Evolutionary conservation across 2,329 filamentous ascomycete genomes (phyloP).

Genomic region (Cladosporium sp.): DNA sequence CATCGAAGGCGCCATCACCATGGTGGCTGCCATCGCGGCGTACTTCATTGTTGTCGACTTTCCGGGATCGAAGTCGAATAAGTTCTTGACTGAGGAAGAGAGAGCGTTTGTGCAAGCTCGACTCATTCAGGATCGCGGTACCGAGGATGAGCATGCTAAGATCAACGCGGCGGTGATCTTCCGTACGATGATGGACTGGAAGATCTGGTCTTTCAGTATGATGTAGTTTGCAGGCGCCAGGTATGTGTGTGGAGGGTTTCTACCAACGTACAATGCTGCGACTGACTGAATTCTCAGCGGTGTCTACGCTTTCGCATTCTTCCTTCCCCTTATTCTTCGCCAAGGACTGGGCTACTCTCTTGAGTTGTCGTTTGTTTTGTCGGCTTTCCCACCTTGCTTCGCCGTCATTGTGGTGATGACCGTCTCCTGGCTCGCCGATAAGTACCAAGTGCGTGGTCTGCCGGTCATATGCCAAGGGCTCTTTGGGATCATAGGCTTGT

Average conservation of each 20-base stretch:
- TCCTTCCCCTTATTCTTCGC: slow-evolving; percentile 72
- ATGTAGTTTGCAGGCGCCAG: slow-evolving; percentile 5
- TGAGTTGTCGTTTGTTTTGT: slow-evolving; percentile 64
- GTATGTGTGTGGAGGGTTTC: neutral
- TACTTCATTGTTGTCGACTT: slow-evolving; percentile 46
- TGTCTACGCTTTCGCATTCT: slow-evolving; percentile 75
- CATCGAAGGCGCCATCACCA: slow-evolving; percentile 44
- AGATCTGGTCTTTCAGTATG: slow-evolving; percentile 32
- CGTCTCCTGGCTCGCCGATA: slow-evolving; percentile 62
- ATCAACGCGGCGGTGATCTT: slow-evolving; percentile 28
- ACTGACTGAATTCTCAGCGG: slow-evolving; percentile 34
- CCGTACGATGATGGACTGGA: slow-evolving; percentile 36
- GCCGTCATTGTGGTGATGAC: slow-evolving; percentile 60
- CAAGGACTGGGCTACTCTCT: slow-evolving; percentile 58
- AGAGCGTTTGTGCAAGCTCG: slow-evolving; percentile 29
- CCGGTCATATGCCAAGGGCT: slow-evolving; percentile 71
- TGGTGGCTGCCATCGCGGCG: slow-evolving; percentile 39
- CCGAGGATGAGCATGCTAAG: slow-evolving; percentile 32
- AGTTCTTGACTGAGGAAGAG: slow-evolving; percentile 35
- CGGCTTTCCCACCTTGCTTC: slow-evolving; percentile 73
- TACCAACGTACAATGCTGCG: neutral
- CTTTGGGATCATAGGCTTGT: slow-evolving; percentile 50
- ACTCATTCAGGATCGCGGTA: slow-evolving; percentile 32
- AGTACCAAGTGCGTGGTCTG: slow-evolving; percentile 65
- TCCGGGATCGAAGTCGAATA: slow-evolving; percentile 29